Conservation (phyloP, 2,329 filamentous ascomycete species). For the Ceratocystis albifundus region DNA sequence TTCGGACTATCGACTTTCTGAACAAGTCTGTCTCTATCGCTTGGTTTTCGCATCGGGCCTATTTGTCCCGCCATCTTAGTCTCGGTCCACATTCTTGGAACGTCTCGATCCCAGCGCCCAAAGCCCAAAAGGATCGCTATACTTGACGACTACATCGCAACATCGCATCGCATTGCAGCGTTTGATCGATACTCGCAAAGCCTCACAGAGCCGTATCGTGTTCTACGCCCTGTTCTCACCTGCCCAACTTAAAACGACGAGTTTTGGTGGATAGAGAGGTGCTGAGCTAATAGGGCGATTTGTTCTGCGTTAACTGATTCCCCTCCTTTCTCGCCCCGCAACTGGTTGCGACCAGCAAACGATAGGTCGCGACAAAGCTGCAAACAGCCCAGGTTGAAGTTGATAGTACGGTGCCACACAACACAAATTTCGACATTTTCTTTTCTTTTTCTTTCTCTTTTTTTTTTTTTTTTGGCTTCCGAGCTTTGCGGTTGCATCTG, state of each 20-base stretch:
- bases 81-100: neutral
- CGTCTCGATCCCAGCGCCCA: neutral
- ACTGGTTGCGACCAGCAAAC: neutral
- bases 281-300: too few relatives aligned
- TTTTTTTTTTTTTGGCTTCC: neutral
- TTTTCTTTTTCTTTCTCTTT: too few relatives aligned
- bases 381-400: too few relatives aligned
- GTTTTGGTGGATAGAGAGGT: neutral
- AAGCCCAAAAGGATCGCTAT: neutral
- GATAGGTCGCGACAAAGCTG: too few relatives aligned
- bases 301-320: too few relatives aligned
- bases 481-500: neutral
- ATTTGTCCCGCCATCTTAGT: neutral
- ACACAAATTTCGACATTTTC: too few relatives aligned
- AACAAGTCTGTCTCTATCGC: constrained; percentile 16
- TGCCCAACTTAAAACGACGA: constrained; percentile 8
- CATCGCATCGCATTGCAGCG: neutral
- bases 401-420: too few relatives aligned
- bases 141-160: too few relatives aligned
- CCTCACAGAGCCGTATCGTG: neutral
- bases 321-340: neutral
- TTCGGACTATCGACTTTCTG: constrained; percentile 13
- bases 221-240: constrained; percentile 13
- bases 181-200: neutral
- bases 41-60: constrained; percentile 12